Evolutionary conservation across 352 stramenopile species (phyloP), one percentile per base, ranked within the genome.

Genomic region (Globisporangium middletonii): DNA sequence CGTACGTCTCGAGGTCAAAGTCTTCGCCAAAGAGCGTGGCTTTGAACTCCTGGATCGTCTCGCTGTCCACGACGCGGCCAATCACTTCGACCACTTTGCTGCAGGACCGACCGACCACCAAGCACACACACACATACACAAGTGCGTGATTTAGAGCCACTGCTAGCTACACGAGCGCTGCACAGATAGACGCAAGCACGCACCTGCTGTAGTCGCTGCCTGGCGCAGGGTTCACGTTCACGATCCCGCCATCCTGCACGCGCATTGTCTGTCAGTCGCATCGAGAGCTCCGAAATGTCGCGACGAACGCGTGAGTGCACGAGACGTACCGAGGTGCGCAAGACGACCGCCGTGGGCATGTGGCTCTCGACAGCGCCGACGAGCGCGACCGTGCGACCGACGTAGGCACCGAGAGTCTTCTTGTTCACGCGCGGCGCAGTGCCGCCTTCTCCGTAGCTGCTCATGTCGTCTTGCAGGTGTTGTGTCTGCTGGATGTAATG

Each of bases 71-170:
- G 13, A 93, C 85, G 23, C 78, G 77, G 19, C 85, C 85, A 26
- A 94, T 93, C 56, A 94, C 85, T 56, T 94, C 85, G 50, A 94
- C 83, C 18, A 86, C 74, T 71, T 93, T 92, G 68, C 83, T 86
- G 51, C 44, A 53, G 2, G 26, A 27, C 48, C 12, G 2, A 23
- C 23, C 23, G 23, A 23, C 23, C 23, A 23, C 23, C 23, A 23
- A 23, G 23, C 23, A 23, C 23, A 23, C 23, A 6, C 43, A 27
- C 48, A 38, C 27, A 28, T 5, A 38, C 19, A 16, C 4, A 23
- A 4, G 19, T 26, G 26, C 30, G 33, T 33, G 18, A 18, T 19
- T 19, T 26, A 16, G 15, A 38, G 35, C n/a, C 5, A 26, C 28
- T 27, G 19, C 2, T 18, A 50, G 0, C 38, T 33, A n/a, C 23